Evolutionary conservation across 306 rosid species (phyloP).

Genomic region (Urtica urens): DNA sequence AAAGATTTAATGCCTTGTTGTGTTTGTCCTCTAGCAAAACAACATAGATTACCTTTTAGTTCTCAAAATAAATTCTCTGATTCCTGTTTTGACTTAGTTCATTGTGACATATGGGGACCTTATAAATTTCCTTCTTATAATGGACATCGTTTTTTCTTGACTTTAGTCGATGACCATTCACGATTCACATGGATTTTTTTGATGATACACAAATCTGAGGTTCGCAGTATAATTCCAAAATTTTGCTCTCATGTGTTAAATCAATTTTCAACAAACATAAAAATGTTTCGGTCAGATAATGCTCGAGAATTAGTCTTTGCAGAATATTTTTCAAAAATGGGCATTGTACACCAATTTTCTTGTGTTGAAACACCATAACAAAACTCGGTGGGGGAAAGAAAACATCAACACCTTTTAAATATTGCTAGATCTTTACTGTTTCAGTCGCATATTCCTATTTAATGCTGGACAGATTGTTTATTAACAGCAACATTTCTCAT

Average conservation of each 20-base stretch:
- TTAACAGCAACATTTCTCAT: background rate
- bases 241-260: background rate
- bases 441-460: background rate
- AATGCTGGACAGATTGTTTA: background rate
- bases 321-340: background rate
- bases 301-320: background rate
- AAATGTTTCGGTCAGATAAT: background rate
- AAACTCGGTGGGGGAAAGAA: background rate
- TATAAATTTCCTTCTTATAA: background rate
- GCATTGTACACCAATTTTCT: background rate
- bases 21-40: no score
- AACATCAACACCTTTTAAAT: background rate
- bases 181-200: background rate
- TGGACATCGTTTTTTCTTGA: background rate
- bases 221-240: background rate
- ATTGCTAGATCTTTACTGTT: background rate
- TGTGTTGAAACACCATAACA: background rate
- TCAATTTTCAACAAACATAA: background rate
- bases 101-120: background rate
- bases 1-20: no score
- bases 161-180: background rate
- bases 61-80: no score
- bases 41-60: no score
- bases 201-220: background rate
- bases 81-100: no score